Conservation (phyloP, 768 basidiomycete genomes). For the Rhodotorula paludigena region DNA sequence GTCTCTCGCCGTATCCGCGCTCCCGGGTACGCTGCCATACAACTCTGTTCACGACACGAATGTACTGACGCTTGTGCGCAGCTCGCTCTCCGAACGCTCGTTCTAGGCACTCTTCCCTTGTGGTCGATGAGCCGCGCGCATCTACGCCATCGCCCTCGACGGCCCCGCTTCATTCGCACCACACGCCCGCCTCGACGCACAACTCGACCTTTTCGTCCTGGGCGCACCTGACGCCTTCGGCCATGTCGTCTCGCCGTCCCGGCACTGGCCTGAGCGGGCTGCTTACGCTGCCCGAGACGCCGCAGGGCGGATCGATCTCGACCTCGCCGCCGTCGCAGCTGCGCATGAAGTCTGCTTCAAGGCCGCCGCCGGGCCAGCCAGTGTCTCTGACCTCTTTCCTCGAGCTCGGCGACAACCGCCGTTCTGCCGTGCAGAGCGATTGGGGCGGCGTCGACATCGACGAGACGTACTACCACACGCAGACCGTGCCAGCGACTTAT, state of each 20-base stretch:
- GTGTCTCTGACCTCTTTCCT: not conserved
- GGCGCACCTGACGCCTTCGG: not conserved
- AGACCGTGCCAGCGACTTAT: slow-evolving; percentile 4
- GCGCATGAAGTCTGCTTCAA: not conserved
- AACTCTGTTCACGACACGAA: no score
- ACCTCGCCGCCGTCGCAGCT: not conserved
- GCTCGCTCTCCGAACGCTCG: no score
- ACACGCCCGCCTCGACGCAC: not conserved
- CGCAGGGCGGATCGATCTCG: not conserved
- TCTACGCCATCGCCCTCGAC: not conserved
- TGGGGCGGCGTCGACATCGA: not conserved
- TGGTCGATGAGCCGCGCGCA: not conserved
- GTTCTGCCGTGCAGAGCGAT: not conserved
- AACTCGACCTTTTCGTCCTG: not conserved
- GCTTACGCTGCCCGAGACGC: no score
- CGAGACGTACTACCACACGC: slow-evolving; percentile 2
- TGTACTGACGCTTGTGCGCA: no score
- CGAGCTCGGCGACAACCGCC: not conserved
- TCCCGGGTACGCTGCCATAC: no score
- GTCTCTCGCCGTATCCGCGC: not conserved
- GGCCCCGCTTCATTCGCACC: not conserved
- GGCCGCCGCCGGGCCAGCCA: not conserved
- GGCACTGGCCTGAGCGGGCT: not conserved
- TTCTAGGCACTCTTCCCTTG: not conserved
- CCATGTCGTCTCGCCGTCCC: not conserved